These are phyloP conservation scores for Phyllosticta citrichinensis DNA, from an alignment of 2,329 filamentous ascomycete species.

Conservation along the genomic window DNA sequence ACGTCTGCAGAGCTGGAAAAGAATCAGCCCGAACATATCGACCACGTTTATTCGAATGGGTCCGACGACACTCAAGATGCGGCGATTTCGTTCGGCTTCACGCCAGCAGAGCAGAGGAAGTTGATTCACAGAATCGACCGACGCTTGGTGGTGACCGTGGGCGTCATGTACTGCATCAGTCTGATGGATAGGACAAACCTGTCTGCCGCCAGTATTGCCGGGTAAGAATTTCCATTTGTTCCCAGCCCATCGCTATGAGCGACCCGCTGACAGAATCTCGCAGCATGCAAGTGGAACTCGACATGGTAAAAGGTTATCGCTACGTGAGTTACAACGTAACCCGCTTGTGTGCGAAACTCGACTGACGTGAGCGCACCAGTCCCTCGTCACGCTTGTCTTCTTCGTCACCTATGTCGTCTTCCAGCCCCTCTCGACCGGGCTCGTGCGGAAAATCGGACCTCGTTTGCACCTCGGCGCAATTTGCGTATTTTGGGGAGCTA, in stretches of 20 bases:
- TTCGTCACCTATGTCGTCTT: constrained; percentile 35
- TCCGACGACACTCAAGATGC: neutral
- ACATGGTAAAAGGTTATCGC: constrained; percentile 18
- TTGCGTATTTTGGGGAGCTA: constrained; percentile 30
- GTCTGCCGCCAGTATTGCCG: constrained; percentile 62
- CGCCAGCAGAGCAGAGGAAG: constrained; percentile 50
- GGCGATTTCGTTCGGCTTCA: constrained; percentile 31
- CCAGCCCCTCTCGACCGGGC: constrained; percentile 31
- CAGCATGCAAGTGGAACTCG: constrained; percentile 32
- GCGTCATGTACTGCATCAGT: constrained; percentile 60
- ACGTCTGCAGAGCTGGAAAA: constrained; percentile 2
- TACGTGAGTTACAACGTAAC: constrained; percentile 15
- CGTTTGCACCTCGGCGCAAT: constrained; percentile 26
- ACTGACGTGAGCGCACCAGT: constrained; percentile 13
- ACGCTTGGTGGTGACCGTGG: constrained; percentile 38
- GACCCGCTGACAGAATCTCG: constrained; percentile 15
- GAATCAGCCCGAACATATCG: constrained; percentile 6
- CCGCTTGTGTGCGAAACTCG: constrained; percentile 14
- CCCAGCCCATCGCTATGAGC: constrained; percentile 6
- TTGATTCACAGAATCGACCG: constrained; percentile 62
- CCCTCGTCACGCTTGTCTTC: constrained; percentile 50
- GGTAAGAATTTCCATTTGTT: constrained; percentile 25
- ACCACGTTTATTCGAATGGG: constrained; percentile 1
- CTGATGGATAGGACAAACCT: constrained; percentile 75
- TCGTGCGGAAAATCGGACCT: constrained; percentile 33